A percentile compares a stretch with the other conserved stretches of the same genome.
Evolutionary conservation across 2,329 filamentous ascomycete species (phyloP).

Genomic region (Botrytis tulipae): DNA sequence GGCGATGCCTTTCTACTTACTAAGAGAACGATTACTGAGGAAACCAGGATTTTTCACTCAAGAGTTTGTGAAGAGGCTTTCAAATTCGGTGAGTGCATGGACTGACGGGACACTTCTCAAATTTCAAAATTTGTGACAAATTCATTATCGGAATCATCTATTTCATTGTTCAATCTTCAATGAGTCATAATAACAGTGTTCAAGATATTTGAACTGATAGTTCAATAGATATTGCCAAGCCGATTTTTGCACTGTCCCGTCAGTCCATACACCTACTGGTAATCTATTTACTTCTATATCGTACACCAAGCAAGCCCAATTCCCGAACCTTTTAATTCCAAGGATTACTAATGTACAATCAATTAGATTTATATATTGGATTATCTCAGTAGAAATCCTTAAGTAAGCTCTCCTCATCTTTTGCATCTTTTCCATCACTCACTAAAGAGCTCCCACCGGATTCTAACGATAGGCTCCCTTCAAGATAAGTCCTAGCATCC

Average conservation of each 20-base stretch:
- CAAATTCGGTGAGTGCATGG: neutral
- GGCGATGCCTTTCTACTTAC: neutral
- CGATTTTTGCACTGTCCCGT: neutral
- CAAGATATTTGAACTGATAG: neutral
- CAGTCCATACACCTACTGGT: neutral
- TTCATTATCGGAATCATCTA: neutral
- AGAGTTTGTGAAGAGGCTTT: neutral
- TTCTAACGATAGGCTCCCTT: neutral
- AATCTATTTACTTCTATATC: neutral
- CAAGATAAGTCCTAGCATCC: conserved; percentile 22
- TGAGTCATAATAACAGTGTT: neutral
- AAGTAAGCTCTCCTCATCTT: neutral
- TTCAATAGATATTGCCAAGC: neutral
- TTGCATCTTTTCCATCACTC: neutral
- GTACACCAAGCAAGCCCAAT: neutral
- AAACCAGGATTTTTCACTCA: neutral
- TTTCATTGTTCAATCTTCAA: neutral
- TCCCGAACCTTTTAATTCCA: neutral
- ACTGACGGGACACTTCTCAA: neutral
- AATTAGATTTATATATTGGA: neutral
- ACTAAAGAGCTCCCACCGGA: neutral
- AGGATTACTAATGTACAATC: neutral
- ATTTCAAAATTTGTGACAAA: neutral
- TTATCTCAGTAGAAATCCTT: neutral
- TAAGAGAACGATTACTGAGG: neutral